Base-by-base conservation (phyloP, 371 early-diverging fungal species). In the Entomophthora muscae region DNA sequence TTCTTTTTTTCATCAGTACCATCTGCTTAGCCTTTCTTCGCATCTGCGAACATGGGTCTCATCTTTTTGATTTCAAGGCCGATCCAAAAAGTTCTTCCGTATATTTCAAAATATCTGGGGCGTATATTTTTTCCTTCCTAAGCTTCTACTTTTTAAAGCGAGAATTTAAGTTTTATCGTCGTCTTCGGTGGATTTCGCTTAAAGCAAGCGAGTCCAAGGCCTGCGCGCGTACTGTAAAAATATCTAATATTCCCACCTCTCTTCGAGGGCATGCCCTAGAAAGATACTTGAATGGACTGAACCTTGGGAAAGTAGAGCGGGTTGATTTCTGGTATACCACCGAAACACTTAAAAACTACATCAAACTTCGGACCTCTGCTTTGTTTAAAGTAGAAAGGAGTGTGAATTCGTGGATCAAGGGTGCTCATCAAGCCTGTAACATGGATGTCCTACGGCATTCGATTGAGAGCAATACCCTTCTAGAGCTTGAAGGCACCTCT, bases 271-370 rank as follows among this genome's bases (percentile, higher is more conserved):
- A 72, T 3, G 67, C 70, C 24, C 63, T 83, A 17, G 79, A 79
- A 17, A 75, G 74, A 1, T 78, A 79, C 63, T 81, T 80, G 64
- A 78, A 80, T 60, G 70, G 70, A 0, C 61, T 83, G n/a, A 77
- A 77, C 13, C 71, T 75, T 32, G 83, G 81, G 31, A 70, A 70
- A 0, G 81, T 83, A 1, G 78, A 80, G 29, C 76, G 77, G 0
- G 81, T 79, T 0, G 78, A 79, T 60, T 70, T 79, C 3, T 72
- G 76, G 28, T 76, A 80, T 2, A 78, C 79, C 62, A 75, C 81
- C 1, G 31, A 64, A 13, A 57, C 55, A 1, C 26, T 74, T 53
- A 66, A 70, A 61, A 63, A 66, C 2, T 31, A 66, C 58, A 60
- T 74, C 7, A 64, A 71, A 33, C 64, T 66, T 53, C 66, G 75